phyloP scores from a whole-genome alignment of 306 rosid genomes.

The Psophocarpus tetragonolobus region DNA sequence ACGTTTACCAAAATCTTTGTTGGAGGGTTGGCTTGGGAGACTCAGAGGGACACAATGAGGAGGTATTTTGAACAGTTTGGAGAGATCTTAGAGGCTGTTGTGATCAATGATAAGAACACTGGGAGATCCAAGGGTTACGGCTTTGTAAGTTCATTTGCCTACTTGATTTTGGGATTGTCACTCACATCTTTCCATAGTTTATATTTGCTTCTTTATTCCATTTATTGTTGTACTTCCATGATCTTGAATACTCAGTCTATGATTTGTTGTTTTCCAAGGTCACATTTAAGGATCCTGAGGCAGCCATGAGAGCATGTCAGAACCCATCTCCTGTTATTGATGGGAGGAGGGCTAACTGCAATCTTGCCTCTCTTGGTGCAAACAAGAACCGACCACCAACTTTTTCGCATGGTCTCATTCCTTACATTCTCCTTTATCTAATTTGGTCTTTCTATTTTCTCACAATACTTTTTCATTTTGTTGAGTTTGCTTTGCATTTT shows the following conservation, averaged over 20 bases:
- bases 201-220: neutral
- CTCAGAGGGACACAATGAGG: slow-evolving; percentile 85
- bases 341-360: slow-evolving; percentile 96
- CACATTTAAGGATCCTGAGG: slow-evolving; percentile 91
- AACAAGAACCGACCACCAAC: slow-evolving; percentile 63
- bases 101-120: slow-evolving; percentile 82
- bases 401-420: slow-evolving; percentile 68
- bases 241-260: slow-evolving; percentile 21
- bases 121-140: slow-evolving; percentile 99
- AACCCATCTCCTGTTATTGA: slow-evolving; percentile 96
- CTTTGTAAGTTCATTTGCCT: slow-evolving; percentile 65
- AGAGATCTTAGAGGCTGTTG: slow-evolving; percentile 95
- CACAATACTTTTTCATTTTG: neutral
- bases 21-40: slow-evolving; percentile 99
- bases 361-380: slow-evolving; percentile 95
- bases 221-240: slow-evolving; percentile 28
- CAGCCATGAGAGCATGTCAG: slow-evolving; percentile 91
- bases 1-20: slow-evolving; percentile 90
- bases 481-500: neutral
- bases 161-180: neutral
- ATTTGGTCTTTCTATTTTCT: neutral
- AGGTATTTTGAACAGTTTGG: slow-evolving; percentile 96
- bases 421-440: slow-evolving; percentile 9
- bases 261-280: slow-evolving; percentile 50
- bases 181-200: neutral